Evolutionary conservation across 176 grass and related monocot species (phyloP), one percentile per base, ranked within the genome.

Genomic region (Alopecurus myosuroides): DNA sequence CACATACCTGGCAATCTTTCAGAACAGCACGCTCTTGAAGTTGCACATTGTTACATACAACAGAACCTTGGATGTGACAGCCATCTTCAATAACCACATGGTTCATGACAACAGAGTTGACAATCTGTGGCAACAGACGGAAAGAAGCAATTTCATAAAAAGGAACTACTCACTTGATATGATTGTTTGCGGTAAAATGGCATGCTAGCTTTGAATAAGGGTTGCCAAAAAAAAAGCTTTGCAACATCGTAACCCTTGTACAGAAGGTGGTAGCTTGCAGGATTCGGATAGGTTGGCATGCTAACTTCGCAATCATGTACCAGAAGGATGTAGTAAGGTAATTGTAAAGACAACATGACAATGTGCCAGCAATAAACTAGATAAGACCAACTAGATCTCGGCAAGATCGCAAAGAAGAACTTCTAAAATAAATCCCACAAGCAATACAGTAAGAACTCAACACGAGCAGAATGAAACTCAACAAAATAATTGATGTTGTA

Each of bases 11-110:
- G 78, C 96, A 98, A 82, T 98, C 96, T 89, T 95, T 98, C 66
- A 98, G 62, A 88, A 90, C 77, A 86, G 90, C 89, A 51, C 96
- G 88, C 78, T 98, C 96, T 92, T 98, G 96, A 85, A 98, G 88
- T 76, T 98, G 93, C 74, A 98, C 93, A 83, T 98, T 94, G 77
- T 92, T 95, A 44, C 93, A 95, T 87, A 98, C 74, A 87, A 98
- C 89, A 64, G 96, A 95, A 79, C 96, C 93, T 89, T 98, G 96
- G 82, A 98, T 87, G 36, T 89, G 88, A 74, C 96, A 98, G 28
- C 92, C 92, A 89, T 98, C 96, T 87, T 98, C 96, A 76, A 98
- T 98, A 84, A 90, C 89, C 44, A 98, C 88, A 60, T 98, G 96
- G 84, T 95, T 94, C 91, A 94, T 98, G 77, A 98, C 91, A 67